These are phyloP conservation scores for Ceratobasidium sp. DNA, from an alignment of 1,284 basidiomycete genomes.

Conservation along the genomic window DNA sequence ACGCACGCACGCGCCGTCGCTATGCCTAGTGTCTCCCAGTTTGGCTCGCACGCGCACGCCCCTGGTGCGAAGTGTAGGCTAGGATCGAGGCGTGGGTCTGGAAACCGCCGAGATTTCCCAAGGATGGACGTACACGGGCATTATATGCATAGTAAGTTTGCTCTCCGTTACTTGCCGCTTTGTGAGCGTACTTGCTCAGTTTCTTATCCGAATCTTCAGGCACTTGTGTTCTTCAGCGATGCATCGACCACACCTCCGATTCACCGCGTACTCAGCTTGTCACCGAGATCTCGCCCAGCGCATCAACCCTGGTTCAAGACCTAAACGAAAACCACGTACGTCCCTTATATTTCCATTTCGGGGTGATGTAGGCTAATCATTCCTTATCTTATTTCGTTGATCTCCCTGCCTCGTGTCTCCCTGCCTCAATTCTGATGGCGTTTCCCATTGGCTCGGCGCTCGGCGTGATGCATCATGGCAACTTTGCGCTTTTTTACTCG, in stretches of 20 bases:
- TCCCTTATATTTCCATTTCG: constrained; percentile 41
- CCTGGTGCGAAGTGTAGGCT: constrained; percentile 90
- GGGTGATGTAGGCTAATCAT: too few species aligned
- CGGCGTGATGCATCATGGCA: too few species aligned
- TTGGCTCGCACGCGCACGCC: constrained; percentile 61
- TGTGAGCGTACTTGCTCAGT: constrained; percentile 82
- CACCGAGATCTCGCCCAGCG: constrained; percentile 99
- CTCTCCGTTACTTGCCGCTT: constrained; percentile 17
- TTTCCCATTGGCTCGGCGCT: too few species aligned
- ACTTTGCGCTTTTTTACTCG: too few species aligned
- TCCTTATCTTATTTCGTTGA: too few species aligned
- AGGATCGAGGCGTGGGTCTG: constrained; percentile 76
- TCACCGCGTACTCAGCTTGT: constrained; percentile 96
- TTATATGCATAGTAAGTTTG: constrained; percentile 81
- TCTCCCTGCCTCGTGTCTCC: too few species aligned
- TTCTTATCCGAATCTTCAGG: constrained; percentile 89
- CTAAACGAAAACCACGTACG: constrained; percentile 96
- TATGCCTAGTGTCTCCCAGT: constrained; percentile 40
- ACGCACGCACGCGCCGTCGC: constrained; percentile 33
- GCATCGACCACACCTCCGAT: constrained; percentile 98
- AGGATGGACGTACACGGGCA: constrained; percentile 43
- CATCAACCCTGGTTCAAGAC: constrained; percentile 97
- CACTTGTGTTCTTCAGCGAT: constrained; percentile 97
- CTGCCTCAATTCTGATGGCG: too few species aligned
- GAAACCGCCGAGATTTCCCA: constrained; percentile 47